Evolutionary conservation across 306 rosid genomes (phyloP).

Genomic region (Luffa aegyptiaca): DNA sequence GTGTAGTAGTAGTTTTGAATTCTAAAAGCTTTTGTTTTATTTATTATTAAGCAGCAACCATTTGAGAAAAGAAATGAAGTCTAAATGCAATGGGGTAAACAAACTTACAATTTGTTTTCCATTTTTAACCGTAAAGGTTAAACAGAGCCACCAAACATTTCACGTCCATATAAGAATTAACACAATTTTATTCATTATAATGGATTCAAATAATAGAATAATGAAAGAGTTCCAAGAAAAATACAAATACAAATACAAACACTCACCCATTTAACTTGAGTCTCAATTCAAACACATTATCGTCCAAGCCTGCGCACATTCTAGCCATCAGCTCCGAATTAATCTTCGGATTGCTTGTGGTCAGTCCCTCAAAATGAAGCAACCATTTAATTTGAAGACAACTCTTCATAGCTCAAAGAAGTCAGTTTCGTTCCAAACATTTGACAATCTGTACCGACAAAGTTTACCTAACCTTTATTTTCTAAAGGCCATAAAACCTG

Average conservation of each 20-base stretch:
- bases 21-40: not conserved
- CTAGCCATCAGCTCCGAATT: not conserved
- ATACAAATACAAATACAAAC: not conserved
- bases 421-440: not conserved
- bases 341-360: not conserved
- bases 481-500: not conserved
- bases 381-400: not conserved
- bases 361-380: not conserved
- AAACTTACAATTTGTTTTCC: no score
- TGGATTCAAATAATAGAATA: not conserved
- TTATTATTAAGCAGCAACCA: not conserved
- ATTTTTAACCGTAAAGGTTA: not conserved
- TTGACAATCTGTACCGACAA: not conserved
- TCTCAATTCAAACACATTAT: not conserved
- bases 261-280: no score
- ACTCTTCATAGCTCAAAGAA: not conserved
- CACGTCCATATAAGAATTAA: not conserved
- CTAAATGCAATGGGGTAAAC: no score
- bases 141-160: not conserved
- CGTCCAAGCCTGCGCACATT: not conserved
- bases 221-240: not conserved
- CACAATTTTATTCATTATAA: not conserved
- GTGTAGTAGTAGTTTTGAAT: not conserved
- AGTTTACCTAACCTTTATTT: not conserved
- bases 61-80: not conserved